Conservation (phyloP, 176 grass and related monocot species). For the Metroxylon sagu region DNA sequence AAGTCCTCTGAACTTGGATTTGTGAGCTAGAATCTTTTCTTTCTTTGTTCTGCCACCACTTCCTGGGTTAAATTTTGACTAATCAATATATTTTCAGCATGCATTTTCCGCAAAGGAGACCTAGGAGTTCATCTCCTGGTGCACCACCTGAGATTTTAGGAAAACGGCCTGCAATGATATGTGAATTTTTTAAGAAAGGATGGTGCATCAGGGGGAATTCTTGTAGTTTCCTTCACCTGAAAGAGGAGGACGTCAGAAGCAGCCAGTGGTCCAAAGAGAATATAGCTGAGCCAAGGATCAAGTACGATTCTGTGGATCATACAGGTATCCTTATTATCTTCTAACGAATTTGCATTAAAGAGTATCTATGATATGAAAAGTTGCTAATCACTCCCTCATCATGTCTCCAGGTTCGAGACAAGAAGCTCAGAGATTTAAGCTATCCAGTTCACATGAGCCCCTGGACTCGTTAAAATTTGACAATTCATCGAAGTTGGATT, state of each 20-base stretch:
- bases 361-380: slow-evolving; percentile 13
- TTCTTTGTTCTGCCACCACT: too few relatives aligned
- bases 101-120: slow-evolving; percentile 26
- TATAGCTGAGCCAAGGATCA: slow-evolving; percentile 15
- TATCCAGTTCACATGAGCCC: slow-evolving; percentile 15
- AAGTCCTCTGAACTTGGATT: too few relatives aligned
- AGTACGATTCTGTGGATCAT: slow-evolving; percentile 21
- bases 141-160: slow-evolving; percentile 13
- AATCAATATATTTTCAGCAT: slow-evolving; percentile 2
- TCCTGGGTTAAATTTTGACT: slow-evolving; percentile 3
- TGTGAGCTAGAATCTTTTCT: too few relatives aligned
- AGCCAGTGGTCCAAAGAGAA: slow-evolving; percentile 21
- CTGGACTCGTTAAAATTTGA: slow-evolving; percentile 14
- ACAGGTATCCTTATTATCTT: slow-evolving; percentile 13
- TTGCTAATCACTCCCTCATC: slow-evolving; percentile 24
- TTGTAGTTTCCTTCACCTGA: slow-evolving; percentile 42
- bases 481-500: slow-evolving; percentile 14
- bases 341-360: slow-evolving; percentile 4
- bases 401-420: slow-evolving; percentile 31
- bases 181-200: slow-evolving; percentile 35
- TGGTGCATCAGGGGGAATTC: slow-evolving; percentile 43
- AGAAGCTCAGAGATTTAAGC: slow-evolving; percentile 21
- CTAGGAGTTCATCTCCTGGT: slow-evolving; percentile 35
- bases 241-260: slow-evolving; percentile 23
- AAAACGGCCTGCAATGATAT: slow-evolving; percentile 26